Evolutionary conservation across 2,329 filamentous ascomycete species (phyloP).

Genomic region (Dendryphion nanum): DNA sequence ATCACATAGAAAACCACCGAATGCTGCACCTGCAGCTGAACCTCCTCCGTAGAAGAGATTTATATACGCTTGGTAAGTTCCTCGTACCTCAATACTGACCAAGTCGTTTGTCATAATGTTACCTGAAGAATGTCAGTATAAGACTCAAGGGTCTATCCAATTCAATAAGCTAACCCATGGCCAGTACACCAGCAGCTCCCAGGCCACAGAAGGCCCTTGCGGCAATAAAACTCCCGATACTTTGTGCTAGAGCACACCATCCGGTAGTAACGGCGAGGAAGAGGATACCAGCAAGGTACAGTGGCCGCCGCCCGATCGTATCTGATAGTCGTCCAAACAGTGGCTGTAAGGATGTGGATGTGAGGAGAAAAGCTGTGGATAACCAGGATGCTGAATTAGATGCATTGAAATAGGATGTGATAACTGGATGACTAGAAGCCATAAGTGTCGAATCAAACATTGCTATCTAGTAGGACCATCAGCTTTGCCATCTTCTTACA

Average conservation of each 20-base stretch:
- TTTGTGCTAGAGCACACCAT: constrained; percentile 67
- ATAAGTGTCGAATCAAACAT: constrained; percentile 76
- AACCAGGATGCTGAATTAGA: constrained; percentile 82
- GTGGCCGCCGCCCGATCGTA: constrained; percentile 65
- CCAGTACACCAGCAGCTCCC: constrained; percentile 69
- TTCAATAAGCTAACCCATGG: constrained; percentile 54
- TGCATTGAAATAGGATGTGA: constrained; percentile 75
- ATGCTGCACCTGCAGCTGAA: constrained; percentile 59
- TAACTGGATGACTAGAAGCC: constrained; percentile 77
- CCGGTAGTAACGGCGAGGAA: constrained; percentile 65
- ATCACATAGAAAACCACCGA: constrained; percentile 70
- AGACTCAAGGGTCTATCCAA: no score
- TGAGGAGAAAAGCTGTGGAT: constrained; percentile 75
- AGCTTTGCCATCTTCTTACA: not conserved
- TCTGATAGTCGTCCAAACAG: constrained; percentile 73
- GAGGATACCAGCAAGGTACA: constrained; percentile 63
- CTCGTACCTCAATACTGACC: constrained; percentile 70
- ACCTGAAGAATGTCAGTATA: constrained; percentile 9
- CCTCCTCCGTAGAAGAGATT: constrained; percentile 60
- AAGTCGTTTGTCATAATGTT: constrained; percentile 72
- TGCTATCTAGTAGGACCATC: constrained; percentile 35
- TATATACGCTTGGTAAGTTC: constrained; percentile 70
- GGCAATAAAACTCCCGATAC: constrained; percentile 68
- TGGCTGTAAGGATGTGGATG: constrained; percentile 73
- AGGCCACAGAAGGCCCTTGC: constrained; percentile 70